Evolutionary conservation across 2,329 filamentous ascomycete species (phyloP).

Genomic region (Sporothrix luriei): DNA sequence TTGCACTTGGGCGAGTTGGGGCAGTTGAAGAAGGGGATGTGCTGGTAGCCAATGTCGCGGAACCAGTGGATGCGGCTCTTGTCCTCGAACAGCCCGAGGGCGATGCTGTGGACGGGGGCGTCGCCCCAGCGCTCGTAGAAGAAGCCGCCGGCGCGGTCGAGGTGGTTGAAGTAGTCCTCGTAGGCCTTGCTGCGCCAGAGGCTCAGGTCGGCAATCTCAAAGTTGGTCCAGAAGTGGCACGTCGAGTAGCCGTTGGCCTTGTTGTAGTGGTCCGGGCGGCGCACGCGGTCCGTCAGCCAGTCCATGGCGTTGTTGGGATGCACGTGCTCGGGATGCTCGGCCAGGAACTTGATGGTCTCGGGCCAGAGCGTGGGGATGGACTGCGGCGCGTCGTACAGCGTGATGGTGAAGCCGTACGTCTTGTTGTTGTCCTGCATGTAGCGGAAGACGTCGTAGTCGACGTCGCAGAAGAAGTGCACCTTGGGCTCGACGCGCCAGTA

Average conservation of each 20-base stretch:
- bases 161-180: slow-evolving; percentile 93
- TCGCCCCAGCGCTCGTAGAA: slow-evolving; percentile 61
- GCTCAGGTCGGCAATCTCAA: slow-evolving; percentile 89
- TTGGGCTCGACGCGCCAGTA: slow-evolving; percentile 99
- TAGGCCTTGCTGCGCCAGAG: slow-evolving; percentile 92
- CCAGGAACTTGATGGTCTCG: slow-evolving; percentile 89
- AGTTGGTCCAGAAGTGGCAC: slow-evolving; percentile 99
- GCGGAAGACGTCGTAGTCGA: slow-evolving; percentile 97
- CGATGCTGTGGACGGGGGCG: slow-evolving; percentile 94
- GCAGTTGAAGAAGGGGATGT: slow-evolving; percentile 98
- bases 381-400: slow-evolving; percentile 87
- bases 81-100: slow-evolving; percentile 88
- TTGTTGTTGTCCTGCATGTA: slow-evolving; percentile 99
- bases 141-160: slow-evolving; percentile 91
- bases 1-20: slow-evolving; percentile 92
- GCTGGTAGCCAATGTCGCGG: slow-evolving; percentile 97
- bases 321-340: slow-evolving; percentile 78
- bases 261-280: slow-evolving; percentile 76
- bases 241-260: slow-evolving; percentile 93
- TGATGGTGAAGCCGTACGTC: slow-evolving; percentile 98
- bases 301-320: slow-evolving; percentile 81
- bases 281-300: slow-evolving; percentile 79
- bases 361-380: slow-evolving; percentile 91
- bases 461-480: slow-evolving; percentile 97
- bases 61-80: slow-evolving; percentile 94